Percentiles rank a stretch among this genome's conserved stretches.
phyloP scores from a whole-genome alignment of 345 rosid species.

The Arabidopsis suecica region DNA sequence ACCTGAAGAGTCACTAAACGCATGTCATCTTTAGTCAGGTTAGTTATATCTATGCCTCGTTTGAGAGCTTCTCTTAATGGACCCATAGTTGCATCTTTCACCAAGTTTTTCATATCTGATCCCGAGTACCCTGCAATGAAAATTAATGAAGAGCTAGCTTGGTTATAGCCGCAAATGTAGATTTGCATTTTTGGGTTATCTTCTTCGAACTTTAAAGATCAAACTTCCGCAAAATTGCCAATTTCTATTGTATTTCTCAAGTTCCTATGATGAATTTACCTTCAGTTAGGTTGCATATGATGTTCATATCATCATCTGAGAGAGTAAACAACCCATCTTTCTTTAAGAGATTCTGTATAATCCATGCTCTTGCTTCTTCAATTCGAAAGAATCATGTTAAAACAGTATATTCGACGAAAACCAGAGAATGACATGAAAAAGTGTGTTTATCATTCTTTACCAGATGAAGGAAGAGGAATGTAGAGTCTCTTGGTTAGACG shows the following conservation, averaged over 20 bases:
- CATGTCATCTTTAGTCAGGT: constrained; percentile 87
- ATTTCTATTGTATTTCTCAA: not conserved
- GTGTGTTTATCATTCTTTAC: constrained; percentile 45
- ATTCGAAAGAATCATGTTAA: constrained; percentile 42
- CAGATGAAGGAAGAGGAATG: constrained; percentile 94
- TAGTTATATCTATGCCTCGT: constrained; percentile 83
- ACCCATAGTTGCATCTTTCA: constrained; percentile 98
- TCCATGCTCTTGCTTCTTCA: constrained; percentile 98
- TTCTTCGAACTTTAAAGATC: constrained; percentile 1
- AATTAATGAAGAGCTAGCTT: not conserved
- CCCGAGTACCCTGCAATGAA: constrained; percentile 80
- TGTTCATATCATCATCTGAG: constrained; percentile 65
- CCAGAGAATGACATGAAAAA: constrained; percentile 23
- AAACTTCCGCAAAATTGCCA: not conserved
- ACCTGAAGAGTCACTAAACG: constrained; percentile 79
- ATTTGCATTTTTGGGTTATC: not conserved
- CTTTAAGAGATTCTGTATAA: constrained; percentile 70
- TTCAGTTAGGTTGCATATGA: constrained; percentile 80
- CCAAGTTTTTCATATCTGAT: constrained; percentile 97
- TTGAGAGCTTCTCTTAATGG: constrained; percentile 91
- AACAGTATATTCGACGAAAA: not conserved
- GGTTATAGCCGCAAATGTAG: not conserved
- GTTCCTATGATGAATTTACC: constrained; percentile 48
- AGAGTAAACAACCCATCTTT: constrained; percentile 91
- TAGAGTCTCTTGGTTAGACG: constrained; percentile 92